Conservation (phyloP, 78 protist species). For the Dictyostelium intermedium region DNA sequence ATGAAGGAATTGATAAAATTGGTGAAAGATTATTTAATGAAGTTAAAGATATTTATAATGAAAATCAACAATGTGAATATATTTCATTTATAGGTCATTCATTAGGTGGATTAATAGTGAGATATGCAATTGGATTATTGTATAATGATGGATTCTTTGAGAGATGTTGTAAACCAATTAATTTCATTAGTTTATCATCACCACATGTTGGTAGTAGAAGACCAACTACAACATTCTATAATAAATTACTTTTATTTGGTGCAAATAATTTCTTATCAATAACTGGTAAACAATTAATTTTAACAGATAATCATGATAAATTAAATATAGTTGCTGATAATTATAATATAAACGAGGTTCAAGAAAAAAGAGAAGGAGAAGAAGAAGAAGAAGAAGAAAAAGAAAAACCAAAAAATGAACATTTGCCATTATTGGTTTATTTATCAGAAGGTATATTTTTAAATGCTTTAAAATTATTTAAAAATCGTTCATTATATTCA, state of each 20-base stretch:
- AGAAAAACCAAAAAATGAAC: neutral
- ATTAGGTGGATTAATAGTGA: slow-evolving; percentile 31
- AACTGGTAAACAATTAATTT: slow-evolving; percentile 47
- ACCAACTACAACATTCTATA: slow-evolving; percentile 2
- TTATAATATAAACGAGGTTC: too few relatives aligned
- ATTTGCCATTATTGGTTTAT: neutral
- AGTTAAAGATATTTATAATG: neutral
- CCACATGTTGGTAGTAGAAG: slow-evolving; percentile 54
- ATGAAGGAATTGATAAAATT: slow-evolving; percentile 38
- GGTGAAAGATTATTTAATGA: slow-evolving; percentile 28
- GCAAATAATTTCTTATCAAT: neutral
- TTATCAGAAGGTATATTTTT: neutral
- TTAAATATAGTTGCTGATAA: too few relatives aligned
- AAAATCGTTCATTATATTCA: slow-evolving; percentile 2
- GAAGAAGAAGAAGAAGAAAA: neutral
- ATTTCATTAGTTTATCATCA: slow-evolving; percentile 39
- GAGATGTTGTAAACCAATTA: neutral
- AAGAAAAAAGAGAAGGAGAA: neutral
- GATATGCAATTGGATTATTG: slow-evolving; percentile 40
- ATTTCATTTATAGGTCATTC: slow-evolving; percentile 53
- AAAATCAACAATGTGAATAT: neutral
- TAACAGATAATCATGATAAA: neutral
- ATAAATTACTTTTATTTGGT: neutral
- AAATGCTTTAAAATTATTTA: neutral
- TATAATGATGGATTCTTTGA: slow-evolving; percentile 6